These are phyloP conservation scores for Hypoxylon rubiginosum DNA, from an alignment of 2,329 filamentous ascomycete species.

Conservation along the genomic window DNA sequence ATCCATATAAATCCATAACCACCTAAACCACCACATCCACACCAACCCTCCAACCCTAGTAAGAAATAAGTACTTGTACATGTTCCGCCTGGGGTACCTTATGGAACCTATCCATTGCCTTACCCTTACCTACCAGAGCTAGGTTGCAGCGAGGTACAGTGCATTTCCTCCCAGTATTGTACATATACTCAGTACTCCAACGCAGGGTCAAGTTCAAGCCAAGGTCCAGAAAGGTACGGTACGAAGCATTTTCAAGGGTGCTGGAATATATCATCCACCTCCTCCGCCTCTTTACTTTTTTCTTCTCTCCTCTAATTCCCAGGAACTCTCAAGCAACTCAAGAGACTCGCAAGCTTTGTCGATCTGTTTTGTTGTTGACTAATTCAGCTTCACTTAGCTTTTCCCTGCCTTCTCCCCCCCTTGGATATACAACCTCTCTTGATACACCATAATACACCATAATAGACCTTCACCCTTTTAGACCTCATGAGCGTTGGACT, in stretches of 20 bases:
- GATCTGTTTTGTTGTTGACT: conserved; percentile 19
- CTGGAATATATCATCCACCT: conserved; percentile 43
- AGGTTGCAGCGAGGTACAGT: conserved; percentile 40
- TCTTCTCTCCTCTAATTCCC: conserved; percentile 29
- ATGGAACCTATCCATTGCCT: conserved; percentile 1
- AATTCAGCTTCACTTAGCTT: conserved; percentile 9
- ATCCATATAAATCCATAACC: neutral
- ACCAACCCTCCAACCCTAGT: conserved; percentile 19
- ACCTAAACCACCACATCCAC: conserved; percentile 11
- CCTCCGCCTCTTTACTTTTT: conserved; percentile 35
- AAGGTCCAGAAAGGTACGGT: conserved; percentile 32
- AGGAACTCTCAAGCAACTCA: conserved; percentile 7
- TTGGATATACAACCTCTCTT: conserved; percentile 10
- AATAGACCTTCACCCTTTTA: conserved; percentile 20
- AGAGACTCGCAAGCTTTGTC: conserved; percentile 28
- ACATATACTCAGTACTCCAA: conserved; percentile 25
- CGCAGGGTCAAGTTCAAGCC: conserved; percentile 33
- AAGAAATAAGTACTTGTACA: conserved; percentile 14
- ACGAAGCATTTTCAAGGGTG: conserved; percentile 35
- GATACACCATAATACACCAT: conserved; percentile 16
- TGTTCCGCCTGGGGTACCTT: neutral
- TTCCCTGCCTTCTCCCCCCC: conserved; percentile 3
- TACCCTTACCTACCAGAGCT: conserved; percentile 28
- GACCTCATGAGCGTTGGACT: conserved; percentile 23
- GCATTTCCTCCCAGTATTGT: neutral